Base-by-base conservation (phyloP, 139 green algal genomes). In the Mesostigma viride region DNA sequence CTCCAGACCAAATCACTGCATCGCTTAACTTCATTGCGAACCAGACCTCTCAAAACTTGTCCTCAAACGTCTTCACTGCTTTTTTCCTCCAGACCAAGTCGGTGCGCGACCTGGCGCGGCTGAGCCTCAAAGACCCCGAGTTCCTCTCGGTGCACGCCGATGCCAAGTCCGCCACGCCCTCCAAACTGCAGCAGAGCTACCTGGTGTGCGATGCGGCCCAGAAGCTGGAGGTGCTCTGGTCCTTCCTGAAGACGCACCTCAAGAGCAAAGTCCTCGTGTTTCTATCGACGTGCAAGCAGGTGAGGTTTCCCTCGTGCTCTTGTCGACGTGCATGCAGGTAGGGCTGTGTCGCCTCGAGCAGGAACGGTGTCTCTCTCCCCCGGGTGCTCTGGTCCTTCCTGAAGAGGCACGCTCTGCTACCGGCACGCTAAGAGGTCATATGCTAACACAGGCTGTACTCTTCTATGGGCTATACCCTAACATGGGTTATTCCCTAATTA, bases 281-380 rank as follows among this genome's bases (percentile, higher is more conserved):
- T 70, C 65, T 96, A 3, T 90, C 83, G 34, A 96, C 87, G 1
- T 98, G 93, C 87, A 99, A 97, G 77, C 93, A 98, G 78, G 86
- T 80, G 44, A 17, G 65, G 24, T 26, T 32, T 30, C 8, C 17
- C 22, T 8, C 8, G 40, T 24, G 11, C 40, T 24, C 40, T 51
- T 51, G 8, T 24, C 40, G 40, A 51, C 11, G 11, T 14, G 40
- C 11, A 24, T 51, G 8, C 40, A 51, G 40, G 40, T 51, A n/a
- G n/a, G n/a, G n/a, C n/a, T n/a, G n/a, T n/a, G n/a, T n/a, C n/a
- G n/a, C n/a, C n/a, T n/a, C n/a, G n/a, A n/a, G n/a, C n/a, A n/a
- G n/a, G n/a, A n/a, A n/a, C n/a, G n/a, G n/a, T n/a, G n/a, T n/a
- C n/a, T n/a, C n/a, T n/a, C n/a, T n/a, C n/a, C n/a, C n/a, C n/a